Evolutionary conservation across 345 rosid genomes (phyloP).

Genomic region (Populus simonii): DNA sequence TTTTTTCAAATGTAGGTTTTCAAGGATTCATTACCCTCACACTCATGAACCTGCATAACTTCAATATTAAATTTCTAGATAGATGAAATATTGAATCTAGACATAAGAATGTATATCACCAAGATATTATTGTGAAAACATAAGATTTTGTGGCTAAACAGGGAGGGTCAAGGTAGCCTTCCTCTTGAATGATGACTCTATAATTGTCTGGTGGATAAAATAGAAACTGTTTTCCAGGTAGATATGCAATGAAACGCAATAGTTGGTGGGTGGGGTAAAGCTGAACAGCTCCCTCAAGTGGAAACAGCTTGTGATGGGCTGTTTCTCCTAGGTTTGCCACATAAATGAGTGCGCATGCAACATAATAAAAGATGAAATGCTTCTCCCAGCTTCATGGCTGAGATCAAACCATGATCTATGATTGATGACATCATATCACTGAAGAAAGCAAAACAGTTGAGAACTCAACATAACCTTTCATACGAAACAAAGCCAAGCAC

Average conservation of each 20-base stretch:
- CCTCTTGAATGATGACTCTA: background rate
- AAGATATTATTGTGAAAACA: background rate
- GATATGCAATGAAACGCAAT: conserved; percentile 6
- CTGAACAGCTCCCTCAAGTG: background rate
- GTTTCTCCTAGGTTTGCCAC: background rate
- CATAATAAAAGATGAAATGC: background rate
- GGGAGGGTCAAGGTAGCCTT: background rate
- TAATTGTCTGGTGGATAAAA: background rate
- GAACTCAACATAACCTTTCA: background rate
- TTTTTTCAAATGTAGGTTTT: background rate
- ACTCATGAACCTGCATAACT: background rate
- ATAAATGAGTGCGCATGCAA: background rate
- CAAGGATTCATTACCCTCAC: background rate
- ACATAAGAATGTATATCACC: background rate
- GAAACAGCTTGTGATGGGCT: background rate
- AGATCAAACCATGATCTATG: background rate
- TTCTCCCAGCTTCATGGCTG: too few relatives aligned
- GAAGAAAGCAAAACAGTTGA: background rate
- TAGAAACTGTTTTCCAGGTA: background rate
- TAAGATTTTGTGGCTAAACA: background rate
- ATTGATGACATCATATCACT: background rate
- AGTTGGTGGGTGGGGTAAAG: conserved; percentile 3
- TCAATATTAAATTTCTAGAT: background rate
- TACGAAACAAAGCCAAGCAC: background rate
- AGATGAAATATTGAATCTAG: background rate